Percentiles rank a stretch among this genome's conserved stretches.
Conservation (phyloP, 1,284 basidiomycete genomes). For the Leccinum pseudoinsigne region DNA sequence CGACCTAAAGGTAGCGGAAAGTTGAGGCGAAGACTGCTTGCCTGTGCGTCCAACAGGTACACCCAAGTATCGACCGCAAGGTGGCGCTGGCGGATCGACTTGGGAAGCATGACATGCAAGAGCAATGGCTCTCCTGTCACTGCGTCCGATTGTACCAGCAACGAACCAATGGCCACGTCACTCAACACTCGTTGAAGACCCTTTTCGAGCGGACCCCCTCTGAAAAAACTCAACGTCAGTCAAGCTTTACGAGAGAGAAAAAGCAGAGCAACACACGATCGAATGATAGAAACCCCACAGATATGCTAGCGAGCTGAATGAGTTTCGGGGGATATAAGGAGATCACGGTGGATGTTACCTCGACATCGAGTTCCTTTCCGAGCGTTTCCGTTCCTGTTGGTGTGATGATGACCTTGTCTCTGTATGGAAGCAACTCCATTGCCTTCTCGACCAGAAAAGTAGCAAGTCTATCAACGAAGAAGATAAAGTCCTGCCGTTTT, state of each 20-base stretch:
- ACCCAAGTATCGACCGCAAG: slow-evolving; percentile 76
- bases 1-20: neutral
- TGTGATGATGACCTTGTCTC: slow-evolving; percentile 63
- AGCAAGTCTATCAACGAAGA: slow-evolving; percentile 84
- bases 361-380: slow-evolving; percentile 65
- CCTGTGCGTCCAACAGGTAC: slow-evolving; percentile 92
- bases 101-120: slow-evolving; percentile 80
- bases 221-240: slow-evolving; percentile 32
- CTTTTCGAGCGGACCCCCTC: slow-evolving; percentile 87
- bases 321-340: neutral
- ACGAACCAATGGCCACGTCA: slow-evolving; percentile 84
- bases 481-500: slow-evolving; percentile 83
- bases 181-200: slow-evolving; percentile 90
- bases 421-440: slow-evolving; percentile 78
- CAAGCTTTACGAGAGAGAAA: neutral
- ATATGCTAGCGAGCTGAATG: slow-evolving; percentile 42
- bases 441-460: slow-evolving; percentile 87
- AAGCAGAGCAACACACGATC: slow-evolving; percentile 56
- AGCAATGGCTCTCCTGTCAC: slow-evolving; percentile 87
- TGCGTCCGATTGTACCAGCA: slow-evolving; percentile 89
- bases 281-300: slow-evolving; percentile 83
- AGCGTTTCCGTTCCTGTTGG: slow-evolving; percentile 57
- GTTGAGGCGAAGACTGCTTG: slow-evolving; percentile 23
- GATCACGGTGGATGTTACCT: slow-evolving; percentile 37
- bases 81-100: slow-evolving; percentile 62